Evolutionary conservation across 306 rosid species (phyloP), one percentile per base, ranked within the genome.

Genomic region (Sophora flavescens): DNA sequence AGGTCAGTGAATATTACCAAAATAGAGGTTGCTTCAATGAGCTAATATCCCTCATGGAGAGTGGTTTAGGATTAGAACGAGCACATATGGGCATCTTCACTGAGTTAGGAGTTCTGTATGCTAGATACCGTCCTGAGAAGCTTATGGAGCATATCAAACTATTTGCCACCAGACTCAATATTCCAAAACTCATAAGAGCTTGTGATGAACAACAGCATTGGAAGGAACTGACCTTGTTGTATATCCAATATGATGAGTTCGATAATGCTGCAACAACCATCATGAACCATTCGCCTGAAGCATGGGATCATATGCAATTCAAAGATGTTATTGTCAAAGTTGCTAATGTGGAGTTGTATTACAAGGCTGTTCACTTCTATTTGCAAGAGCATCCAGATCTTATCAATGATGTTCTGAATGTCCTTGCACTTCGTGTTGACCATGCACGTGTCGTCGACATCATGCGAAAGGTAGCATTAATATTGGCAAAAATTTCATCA

Each of bases 231-330:
- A 96, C 99, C 81, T 96, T 92, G 82, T 82, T 96, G 88, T 92
- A 96, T 77, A 92, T 96, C 78, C 99, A 96, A 80, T 92, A 96
- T 81, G 99, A 96, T 38, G 99, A 96, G 85, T 96, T 96, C 42
- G 99, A 96, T 78, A 96, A 96, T 87, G 99, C 98, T 72, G 98
- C 99, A 39, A 87, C 99, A 22, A 96, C 99, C 61, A 96, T 96
- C 78, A 96, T 96, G 99, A 96, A 96, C 87, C 98, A 96, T 79
- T 92, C 98, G 53, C 98, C 97, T 18, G 99, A 96, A 87, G 99
- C 99, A 75, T 96, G 99, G 99, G 99, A 96, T 82, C 99, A 92
- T 87, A 92, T 96, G 99, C 99, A 92, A 75, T 96, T 96, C 77
- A 96, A 96, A 82, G 98, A 96, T 72, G 98, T 96, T 72, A 59